These are phyloP conservation scores for Mesotaenium endlicherianum DNA, from an alignment of 139 green algal species.

Conservation along the genomic window DNA sequence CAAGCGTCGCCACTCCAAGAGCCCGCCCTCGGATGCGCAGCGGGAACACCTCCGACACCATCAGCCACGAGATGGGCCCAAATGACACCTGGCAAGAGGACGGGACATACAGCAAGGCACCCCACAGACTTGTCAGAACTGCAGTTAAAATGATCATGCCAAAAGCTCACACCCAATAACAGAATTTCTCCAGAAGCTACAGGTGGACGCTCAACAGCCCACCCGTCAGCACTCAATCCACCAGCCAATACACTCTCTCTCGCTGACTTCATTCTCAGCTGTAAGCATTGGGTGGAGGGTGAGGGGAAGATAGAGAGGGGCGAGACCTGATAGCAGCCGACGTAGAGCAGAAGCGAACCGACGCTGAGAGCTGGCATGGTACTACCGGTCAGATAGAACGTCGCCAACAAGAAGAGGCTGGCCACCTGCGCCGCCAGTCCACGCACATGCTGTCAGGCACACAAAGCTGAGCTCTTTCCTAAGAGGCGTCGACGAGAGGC, in stretches of 20 bases:
- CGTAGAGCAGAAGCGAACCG: slow-evolving; percentile 80
- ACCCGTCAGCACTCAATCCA: no score
- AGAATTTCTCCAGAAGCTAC: no score
- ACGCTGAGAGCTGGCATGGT: slow-evolving; percentile 62
- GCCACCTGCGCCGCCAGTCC: no score
- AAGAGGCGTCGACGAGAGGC: no score
- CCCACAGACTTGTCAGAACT: no score
- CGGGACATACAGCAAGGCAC: no score
- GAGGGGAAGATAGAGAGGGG: not conserved
- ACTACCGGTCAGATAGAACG: not conserved
- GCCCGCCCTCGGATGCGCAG: slow-evolving; percentile 71
- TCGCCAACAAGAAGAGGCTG: slow-evolving; percentile 38
- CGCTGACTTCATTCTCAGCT: not conserved
- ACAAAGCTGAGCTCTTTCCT: no score
- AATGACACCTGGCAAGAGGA: slow-evolving; percentile 86
- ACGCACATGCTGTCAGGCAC: no score
- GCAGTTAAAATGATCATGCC: no score
- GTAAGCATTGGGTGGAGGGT: not conserved
- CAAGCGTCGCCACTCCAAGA: slow-evolving; percentile 78
- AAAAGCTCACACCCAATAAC: no score
- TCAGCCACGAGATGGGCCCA: slow-evolving; percentile 86
- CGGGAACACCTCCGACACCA: slow-evolving; percentile 88
- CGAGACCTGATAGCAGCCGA: slow-evolving; percentile 74
- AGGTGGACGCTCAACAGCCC: no score
- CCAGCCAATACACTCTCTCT: not conserved